These are phyloP conservation scores for Miscanthus lutarioriparius DNA, from an alignment of 176 grass and related monocot genomes.

Conservation along the genomic window DNA sequence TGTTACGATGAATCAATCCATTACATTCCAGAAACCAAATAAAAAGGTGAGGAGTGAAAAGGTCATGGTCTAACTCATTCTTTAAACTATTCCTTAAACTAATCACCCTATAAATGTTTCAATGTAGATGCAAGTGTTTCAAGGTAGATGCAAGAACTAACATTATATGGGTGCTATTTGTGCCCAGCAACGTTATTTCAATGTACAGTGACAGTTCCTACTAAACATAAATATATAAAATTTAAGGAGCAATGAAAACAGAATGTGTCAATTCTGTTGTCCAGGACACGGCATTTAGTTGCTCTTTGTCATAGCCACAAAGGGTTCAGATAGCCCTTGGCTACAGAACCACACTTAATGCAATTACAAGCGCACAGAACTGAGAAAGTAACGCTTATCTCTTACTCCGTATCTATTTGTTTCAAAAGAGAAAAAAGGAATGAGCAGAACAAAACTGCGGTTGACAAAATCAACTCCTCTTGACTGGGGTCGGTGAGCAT, in stretches of 20 bases:
- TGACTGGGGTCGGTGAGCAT: slow-evolving; percentile 26
- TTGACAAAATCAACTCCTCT: slow-evolving; percentile 38
- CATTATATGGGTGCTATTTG: too few relatives aligned
- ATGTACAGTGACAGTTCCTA: not conserved
- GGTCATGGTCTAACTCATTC: not conserved
- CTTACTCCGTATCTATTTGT: not conserved
- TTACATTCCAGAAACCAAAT: not conserved
- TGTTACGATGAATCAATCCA: not conserved
- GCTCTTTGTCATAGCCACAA: too few relatives aligned
- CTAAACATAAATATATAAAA: not conserved
- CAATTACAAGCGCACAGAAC: not conserved
- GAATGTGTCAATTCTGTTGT: not conserved
- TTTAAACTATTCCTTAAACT: not conserved
- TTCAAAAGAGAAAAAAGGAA: not conserved
- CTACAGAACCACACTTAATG: not conserved
- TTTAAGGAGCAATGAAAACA: not conserved
- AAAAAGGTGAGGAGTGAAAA: not conserved
- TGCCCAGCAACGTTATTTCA: not conserved
- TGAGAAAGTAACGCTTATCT: not conserved
- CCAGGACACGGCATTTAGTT: not conserved
- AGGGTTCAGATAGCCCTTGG: not conserved
- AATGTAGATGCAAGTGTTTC: too few relatives aligned
- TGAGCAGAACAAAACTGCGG: slow-evolving; percentile 29
- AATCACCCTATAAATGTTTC: not conserved
- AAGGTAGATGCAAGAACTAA: too few relatives aligned